phyloP scores from a whole-genome alignment of 148 eudicot genomes.

The Silene uniflora region DNA sequence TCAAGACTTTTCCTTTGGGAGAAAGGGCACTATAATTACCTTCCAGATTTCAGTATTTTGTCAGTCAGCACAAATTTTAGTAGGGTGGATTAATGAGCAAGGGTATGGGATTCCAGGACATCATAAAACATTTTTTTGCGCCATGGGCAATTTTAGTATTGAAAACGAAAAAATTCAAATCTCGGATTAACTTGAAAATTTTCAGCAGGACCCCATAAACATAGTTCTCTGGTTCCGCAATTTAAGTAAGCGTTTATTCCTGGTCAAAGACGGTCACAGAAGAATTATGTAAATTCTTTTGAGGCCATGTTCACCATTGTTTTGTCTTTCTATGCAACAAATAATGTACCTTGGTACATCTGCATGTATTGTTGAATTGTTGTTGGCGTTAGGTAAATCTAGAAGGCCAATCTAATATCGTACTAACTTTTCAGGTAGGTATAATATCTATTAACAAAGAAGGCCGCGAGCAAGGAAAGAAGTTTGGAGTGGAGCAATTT shows the following conservation, averaged over 20 bases:
- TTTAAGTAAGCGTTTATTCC: neutral
- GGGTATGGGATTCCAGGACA: too few relatives aligned
- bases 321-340: neutral
- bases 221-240: neutral
- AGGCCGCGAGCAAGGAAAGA: constrained; percentile 96
- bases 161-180: too few relatives aligned
- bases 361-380: constrained; percentile 1
- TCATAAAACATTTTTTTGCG: too few relatives aligned
- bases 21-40: neutral
- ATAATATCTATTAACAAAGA: constrained; percentile 77
- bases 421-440: constrained; percentile 57
- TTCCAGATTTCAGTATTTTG: neutral
- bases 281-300: neutral
- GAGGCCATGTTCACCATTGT: neutral
- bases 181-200: too few relatives aligned
- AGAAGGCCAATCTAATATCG: too few relatives aligned
- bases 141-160: too few relatives aligned
- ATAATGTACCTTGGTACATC: too few relatives aligned
- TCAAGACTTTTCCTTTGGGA: neutral
- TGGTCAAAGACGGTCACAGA: neutral
- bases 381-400: too few relatives aligned
- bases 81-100: too few relatives aligned
- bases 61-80: neutral
- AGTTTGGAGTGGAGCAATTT: constrained; percentile 94
- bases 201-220: too few relatives aligned